These are phyloP conservation scores for Xylariaceae sp. DNA, from an alignment of 2,329 filamentous ascomycete species.

Conservation along the genomic window DNA sequence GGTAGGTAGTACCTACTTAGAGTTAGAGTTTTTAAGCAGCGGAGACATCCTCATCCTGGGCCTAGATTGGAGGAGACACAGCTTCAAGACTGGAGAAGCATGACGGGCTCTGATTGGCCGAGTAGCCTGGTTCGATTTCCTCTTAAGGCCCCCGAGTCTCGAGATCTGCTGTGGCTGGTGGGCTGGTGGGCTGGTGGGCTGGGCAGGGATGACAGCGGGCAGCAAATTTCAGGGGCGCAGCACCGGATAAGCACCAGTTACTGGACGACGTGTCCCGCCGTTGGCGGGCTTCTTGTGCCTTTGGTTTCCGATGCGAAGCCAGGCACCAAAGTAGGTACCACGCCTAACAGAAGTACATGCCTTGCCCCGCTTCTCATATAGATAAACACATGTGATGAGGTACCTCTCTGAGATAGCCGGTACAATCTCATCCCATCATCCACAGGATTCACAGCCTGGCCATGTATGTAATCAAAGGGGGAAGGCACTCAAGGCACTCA, in stretches of 20 bases:
- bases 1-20: too few species aligned
- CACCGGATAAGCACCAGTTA: background rate
- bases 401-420: background rate
- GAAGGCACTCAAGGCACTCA: background rate
- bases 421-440: background rate
- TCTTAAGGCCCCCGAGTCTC: constrained; percentile 7
- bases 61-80: background rate
- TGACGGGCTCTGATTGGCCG: constrained; percentile 9
- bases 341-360: background rate
- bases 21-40: background rate
- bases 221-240: constrained; percentile 11
- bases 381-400: background rate
- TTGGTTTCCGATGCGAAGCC: background rate
- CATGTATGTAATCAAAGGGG: background rate
- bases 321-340: background rate
- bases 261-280: constrained; percentile 4
- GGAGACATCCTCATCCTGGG: background rate
- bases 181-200: background rate
- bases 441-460: background rate
- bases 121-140: constrained; percentile 17
- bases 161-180: constrained; percentile 11
- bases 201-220: background rate
- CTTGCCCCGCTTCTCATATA: background rate
- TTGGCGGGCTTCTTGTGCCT: constrained; percentile 12
- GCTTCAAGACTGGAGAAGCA: background rate